Percentiles rank a stretch among this genome's conserved stretches.
Evolutionary conservation across 352 stramenopile genomes (phyloP).

Genomic region (Phytophthora macrochlamydospora): DNA sequence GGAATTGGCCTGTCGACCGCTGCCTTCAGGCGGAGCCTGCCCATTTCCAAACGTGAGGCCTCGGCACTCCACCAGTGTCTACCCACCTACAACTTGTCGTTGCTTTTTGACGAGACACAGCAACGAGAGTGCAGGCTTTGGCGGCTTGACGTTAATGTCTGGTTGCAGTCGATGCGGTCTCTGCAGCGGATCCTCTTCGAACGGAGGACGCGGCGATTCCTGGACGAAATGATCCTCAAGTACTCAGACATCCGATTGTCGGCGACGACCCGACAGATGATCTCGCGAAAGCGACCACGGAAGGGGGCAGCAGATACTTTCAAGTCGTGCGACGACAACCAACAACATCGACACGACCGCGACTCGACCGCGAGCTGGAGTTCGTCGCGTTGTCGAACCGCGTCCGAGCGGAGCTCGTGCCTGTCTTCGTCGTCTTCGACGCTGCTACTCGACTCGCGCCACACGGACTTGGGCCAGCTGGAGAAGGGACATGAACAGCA

Average conservation of each 20-base stretch:
- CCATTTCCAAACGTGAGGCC: constrained; percentile 18
- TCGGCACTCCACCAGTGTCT: background rate
- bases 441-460: constrained; percentile 13
- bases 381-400: constrained; percentile 31
- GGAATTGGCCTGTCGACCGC: constrained; percentile 13
- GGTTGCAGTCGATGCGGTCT: constrained; percentile 30
- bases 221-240: constrained; percentile 42
- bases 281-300: constrained; percentile 18
- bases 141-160: constrained; percentile 28
- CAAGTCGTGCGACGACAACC: constrained; percentile 7
- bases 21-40: constrained; percentile 1
- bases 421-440: constrained; percentile 3
- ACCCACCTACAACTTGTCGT: no score
- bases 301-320: constrained; percentile 5
- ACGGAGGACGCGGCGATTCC: constrained; percentile 33
- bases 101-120: background rate
- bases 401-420: constrained; percentile 24
- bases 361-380: constrained; percentile 14
- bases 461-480: constrained; percentile 13
- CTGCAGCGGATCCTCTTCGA: constrained; percentile 35
- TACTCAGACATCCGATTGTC: constrained; percentile 37
- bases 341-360: background rate
- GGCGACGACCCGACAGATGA: constrained; percentile 12
- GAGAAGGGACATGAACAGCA: constrained; percentile 18
- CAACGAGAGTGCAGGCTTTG: background rate